Evolutionary conservation across 257 asterid genomes (phyloP), one percentile per base, ranked within the genome.

Genomic region (Nicotiana sylvestris): DNA sequence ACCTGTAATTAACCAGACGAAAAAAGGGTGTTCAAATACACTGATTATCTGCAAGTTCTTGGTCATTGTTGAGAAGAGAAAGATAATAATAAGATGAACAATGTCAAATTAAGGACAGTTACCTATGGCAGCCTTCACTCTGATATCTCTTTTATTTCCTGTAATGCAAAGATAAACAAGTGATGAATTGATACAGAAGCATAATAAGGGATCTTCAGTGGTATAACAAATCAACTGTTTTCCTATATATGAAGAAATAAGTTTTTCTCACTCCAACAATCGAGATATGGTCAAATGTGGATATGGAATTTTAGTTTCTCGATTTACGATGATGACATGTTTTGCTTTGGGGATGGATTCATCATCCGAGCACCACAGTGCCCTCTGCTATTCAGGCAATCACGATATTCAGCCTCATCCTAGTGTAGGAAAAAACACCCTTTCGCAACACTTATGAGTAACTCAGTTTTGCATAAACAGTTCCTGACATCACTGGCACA

Each of bases 401-500:
- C 83, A 33, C 51, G 53, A 65, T 90, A 84, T 35, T 83, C 17
- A 15, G 64, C 82, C 61, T 76, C 87, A 27, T 82, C 13, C 93
- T 93, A 91, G 78, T 2, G 81, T 76, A 2, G 64, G 51, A 27
- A 84, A 92, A 33, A 68, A 39, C 43, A 39, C 46, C 46, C 9
- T 39, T 39, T 39, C 9, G 46, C 46, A 39, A 39, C 46, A 39
- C 9, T 39, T 6, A 9, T 37, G 8, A 37, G 8, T 37, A 39
- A 6, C 46, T 87, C 92, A 88, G 83, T 11, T 70, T 56, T 66
- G 91, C 82, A 6, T 86, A 84, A 66, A 89, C 86, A 5, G 85
- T 17, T 81, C 55, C 81, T 78, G 85, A 39, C 9, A 39, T 6
- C 46, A 39, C 46, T 39, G 9, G 46, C 46, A 39, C 46, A 39